Base-by-base conservation (phyloP, 352 stramenopile genomes). In the Pythium periplocum region DNA sequence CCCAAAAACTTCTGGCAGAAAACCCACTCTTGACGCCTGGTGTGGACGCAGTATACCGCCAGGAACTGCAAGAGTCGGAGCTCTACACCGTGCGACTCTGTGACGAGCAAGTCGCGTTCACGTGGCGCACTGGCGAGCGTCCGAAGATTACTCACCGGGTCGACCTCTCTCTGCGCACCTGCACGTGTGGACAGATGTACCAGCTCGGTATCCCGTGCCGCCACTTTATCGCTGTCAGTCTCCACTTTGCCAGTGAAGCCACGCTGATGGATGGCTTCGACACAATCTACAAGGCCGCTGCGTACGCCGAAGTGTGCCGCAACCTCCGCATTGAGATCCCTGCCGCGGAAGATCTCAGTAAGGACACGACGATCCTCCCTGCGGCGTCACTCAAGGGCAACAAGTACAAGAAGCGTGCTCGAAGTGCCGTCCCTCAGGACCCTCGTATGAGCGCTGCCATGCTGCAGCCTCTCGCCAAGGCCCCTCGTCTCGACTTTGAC, bases 301-400 rank as follows among this genome's bases (percentile, higher is more conserved):
- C 68, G 49, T 89, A 86, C 57, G 77, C 68, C 12, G 76, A 80
- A 42, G 66, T 75, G 42, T 70, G 83, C 51, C 73, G 73, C 37
- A 86, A 71, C 52, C 52, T 87, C 50, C 76, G 81, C 45, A 87
- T 92, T 37, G 81, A 92, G 61, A 92, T 92, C 42, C 81, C 81
- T 12, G 68, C 73, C 0, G 81, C 75, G 1, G 77, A 78, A 43
- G 81, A 92, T 33, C 55, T 92, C 35, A 68, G 71, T 50, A 92
- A 92, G 59, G 81, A 92, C 57, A 50, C 70, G 38, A 75, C 76
- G 6, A 67, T 92, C 35, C 62, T 79, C 17, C 78, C 81, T 33
- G 78, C 76, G 1, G 45, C 72, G 3, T 73, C 68, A 11, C 35
- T 72, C 42, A 78, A 79, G 43, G 68, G 65, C 8, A 57, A 53